Conservation (phyloP, 148 eudicot genomes). For the Selenicereus undatus region DNA sequence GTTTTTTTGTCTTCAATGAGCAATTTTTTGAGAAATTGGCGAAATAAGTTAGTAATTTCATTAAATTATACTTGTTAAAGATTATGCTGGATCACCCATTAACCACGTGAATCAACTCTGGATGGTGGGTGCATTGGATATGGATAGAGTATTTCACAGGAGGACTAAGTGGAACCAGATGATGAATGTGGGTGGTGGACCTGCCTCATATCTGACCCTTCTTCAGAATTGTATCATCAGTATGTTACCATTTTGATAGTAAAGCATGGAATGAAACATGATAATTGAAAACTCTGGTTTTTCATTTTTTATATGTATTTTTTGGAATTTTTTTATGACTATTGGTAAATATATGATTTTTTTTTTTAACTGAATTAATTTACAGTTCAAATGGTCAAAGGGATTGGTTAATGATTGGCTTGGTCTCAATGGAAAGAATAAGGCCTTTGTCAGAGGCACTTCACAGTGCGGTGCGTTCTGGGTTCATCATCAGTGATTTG, state of each 20-base stretch:
- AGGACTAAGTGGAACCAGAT: too few relatives aligned
- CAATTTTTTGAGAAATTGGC: background rate
- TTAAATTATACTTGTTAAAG: background rate
- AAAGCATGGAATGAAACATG: background rate
- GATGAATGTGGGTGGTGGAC: background rate
- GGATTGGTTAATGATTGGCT: slow-evolving; percentile 9
- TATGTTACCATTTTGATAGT: background rate
- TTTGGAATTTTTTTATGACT: background rate
- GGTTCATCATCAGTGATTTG: slow-evolving; percentile 58
- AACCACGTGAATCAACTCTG: background rate
- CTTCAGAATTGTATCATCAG: background rate
- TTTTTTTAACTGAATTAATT: background rate
- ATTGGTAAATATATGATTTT: background rate
- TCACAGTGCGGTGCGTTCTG: slow-evolving; percentile 75
- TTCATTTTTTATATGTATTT: background rate
- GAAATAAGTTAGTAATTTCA: background rate
- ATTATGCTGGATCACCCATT: background rate
- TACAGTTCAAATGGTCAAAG: slow-evolving; percentile 16
- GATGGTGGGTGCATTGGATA: background rate
- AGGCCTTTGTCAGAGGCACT: slow-evolving; percentile 62
- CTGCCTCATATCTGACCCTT: background rate
- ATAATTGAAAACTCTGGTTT: background rate
- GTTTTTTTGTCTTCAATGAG: background rate
- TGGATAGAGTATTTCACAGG: too few relatives aligned
- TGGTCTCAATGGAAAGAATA: slow-evolving; percentile 55